Percentiles rank a stretch among this genome's conserved stretches.
phyloP scores from a whole-genome alignment of 129 eudicot genomes.

The Helichrysum umbraculigerum region DNA sequence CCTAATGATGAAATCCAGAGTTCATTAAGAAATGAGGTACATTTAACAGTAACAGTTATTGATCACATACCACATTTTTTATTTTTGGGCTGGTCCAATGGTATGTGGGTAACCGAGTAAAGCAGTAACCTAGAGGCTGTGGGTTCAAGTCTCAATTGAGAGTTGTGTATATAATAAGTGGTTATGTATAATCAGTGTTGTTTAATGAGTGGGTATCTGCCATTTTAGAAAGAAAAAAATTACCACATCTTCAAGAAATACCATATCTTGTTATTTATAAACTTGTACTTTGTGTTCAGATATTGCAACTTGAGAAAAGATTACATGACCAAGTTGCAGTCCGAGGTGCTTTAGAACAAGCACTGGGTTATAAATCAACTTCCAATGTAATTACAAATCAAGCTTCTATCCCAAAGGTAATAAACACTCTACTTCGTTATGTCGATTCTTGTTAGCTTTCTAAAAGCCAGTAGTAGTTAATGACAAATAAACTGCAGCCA shows the following conservation, averaged over 20 bases:
- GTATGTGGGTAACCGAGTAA: no score
- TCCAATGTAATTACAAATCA: constrained; percentile 42
- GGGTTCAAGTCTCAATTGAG: no score
- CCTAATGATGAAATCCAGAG: constrained; percentile 52
- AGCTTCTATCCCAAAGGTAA: constrained; percentile 72
- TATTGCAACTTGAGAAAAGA: constrained; percentile 84
- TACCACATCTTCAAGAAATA: constrained; percentile 8
- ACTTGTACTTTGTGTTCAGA: constrained; percentile 39
- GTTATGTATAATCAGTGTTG: no score
- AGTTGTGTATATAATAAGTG: no score
- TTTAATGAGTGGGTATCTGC: no score
- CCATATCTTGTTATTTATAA: background rate
- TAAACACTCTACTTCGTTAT: background rate
- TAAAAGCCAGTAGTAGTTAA: background rate
- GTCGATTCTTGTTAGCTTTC: background rate
- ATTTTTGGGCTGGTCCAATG: no score
- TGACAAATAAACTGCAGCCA: constrained; percentile 53
- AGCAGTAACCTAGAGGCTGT: no score
- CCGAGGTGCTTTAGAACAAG: constrained; percentile 82
- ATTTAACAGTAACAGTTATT: background rate
- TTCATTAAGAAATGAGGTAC: constrained; percentile 85
- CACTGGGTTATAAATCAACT: constrained; percentile 66
- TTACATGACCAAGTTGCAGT: constrained; percentile 74
- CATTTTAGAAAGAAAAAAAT: no score
- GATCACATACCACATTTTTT: background rate